Evolutionary conservation across 2,329 filamentous ascomycete genomes (phyloP).

Genomic region (Cyphellophora europaea): DNA sequence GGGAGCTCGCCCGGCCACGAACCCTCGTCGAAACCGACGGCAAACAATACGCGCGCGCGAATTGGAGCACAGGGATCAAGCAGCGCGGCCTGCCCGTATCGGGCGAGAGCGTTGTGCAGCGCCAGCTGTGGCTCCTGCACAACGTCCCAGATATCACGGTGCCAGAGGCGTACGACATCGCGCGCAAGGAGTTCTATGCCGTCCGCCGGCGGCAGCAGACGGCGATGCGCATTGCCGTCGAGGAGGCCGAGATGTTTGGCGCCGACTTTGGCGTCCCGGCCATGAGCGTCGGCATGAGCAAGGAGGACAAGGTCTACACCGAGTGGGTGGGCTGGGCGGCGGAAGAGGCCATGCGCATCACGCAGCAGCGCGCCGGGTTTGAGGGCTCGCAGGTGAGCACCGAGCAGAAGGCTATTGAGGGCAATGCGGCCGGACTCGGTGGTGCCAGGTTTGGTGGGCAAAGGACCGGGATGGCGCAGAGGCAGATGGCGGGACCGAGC

Average conservation of each 20-base stretch:
- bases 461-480: too few relatives aligned
- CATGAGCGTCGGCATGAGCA: conserved; percentile 66
- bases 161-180: conserved; percentile 70
- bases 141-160: conserved; percentile 49
- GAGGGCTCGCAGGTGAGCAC: conserved; percentile 18
- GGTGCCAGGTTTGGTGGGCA: neutral
- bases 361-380: conserved; percentile 38
- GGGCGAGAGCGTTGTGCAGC: conserved; percentile 88
- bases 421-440: neutral
- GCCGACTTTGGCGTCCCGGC: conserved; percentile 77
- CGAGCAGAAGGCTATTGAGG: neutral
- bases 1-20: conserved; percentile 86
- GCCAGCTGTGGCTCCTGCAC: conserved; percentile 77
- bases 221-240: conserved; percentile 68
- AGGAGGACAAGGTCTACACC: conserved; percentile 74
- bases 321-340: conserved; percentile 75
- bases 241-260: conserved; percentile 78
- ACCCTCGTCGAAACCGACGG: conserved; percentile 79
- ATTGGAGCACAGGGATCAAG: conserved; percentile 50
- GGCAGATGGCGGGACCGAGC: too few relatives aligned
- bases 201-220: conserved; percentile 75
- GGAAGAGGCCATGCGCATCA: conserved; percentile 39
- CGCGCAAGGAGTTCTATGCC: conserved; percentile 82
- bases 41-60: conserved; percentile 60
- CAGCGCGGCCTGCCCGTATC: conserved; percentile 69